phyloP scores from a whole-genome alignment of 306 rosid genomes.

The Rosa chinensis region DNA sequence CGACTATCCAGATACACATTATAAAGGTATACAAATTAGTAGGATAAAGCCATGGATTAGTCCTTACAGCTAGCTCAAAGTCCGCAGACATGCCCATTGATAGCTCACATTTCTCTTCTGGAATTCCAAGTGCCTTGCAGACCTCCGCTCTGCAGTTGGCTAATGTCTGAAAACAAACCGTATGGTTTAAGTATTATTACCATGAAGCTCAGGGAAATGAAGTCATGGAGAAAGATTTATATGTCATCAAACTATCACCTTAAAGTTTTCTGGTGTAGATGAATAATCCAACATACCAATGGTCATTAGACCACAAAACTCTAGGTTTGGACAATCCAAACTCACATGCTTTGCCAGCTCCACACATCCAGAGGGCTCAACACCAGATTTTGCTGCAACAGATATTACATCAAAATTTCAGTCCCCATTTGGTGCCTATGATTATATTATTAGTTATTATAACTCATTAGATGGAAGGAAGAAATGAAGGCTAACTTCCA shows the following conservation, averaged over 20 bases:
- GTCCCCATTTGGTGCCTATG: background rate
- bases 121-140: slow-evolving; percentile 67
- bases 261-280: slow-evolving; percentile 88
- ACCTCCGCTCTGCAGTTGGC: slow-evolving; percentile 74
- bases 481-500: background rate
- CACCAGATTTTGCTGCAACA: slow-evolving; percentile 82
- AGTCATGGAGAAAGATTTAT: slow-evolving; percentile 1
- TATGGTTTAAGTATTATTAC: slow-evolving; percentile 25
- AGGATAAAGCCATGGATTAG: background rate
- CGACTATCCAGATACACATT: background rate
- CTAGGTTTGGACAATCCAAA: slow-evolving; percentile 66
- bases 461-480: background rate
- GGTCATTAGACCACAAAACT: slow-evolving; percentile 87
- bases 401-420: background rate
- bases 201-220: slow-evolving; percentile 14
- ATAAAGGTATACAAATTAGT: background rate
- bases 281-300: slow-evolving; percentile 93
- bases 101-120: slow-evolving; percentile 77
- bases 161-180: slow-evolving; percentile 46
- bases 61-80: slow-evolving; percentile 91
- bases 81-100: slow-evolving; percentile 99
- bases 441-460: background rate
- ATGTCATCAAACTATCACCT: slow-evolving; percentile 42
- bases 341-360: slow-evolving; percentile 80
- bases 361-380: slow-evolving; percentile 71